Evolutionary conservation across 371 early-diverging fungal genomes (phyloP), one percentile per base, ranked within the genome.

Genomic region (Rhizomucor pusillus): DNA sequence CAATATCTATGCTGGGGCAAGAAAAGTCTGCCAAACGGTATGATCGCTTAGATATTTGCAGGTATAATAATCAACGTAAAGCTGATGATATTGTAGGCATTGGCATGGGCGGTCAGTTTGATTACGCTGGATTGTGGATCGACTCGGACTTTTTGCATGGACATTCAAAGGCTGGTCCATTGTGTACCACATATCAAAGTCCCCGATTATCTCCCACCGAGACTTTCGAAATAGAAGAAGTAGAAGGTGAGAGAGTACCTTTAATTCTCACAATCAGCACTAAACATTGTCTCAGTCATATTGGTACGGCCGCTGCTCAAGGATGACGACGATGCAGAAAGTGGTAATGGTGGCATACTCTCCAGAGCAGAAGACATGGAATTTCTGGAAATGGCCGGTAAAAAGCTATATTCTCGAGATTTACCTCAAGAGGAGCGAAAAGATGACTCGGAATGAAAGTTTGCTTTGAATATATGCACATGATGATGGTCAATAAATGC

Each of bases 331-430:
- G 62, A 62, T 24, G 52, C 50, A 29, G 52, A 59, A 16, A n/a
- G 20, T n/a, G 66, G 66, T 5, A 71, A 77, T 35, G 71, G 69
- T 46, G 88, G 89, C 16, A 81, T 84, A 1, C 65, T 93, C 44
- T 81, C 82, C 4, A 73, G 89, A 52, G 73, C 88, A 0, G 88
- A 89, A 19, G 88, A 90, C 6, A 84, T 85, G 49, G 90, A 90
- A 6, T 67, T 95, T 50, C 73, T 94, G 59, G 94, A 95, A 67
- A 89, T 95, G 92, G 89, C 91, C 3, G 70, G 90, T 78, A 84
- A 81, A 46, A 84, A 82, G 43, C 80, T 93, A 79, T 89, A 90
- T 57, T 88, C 90, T 11, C 87, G 86, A 54, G 80, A 85, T 43
- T 71, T 89, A 10, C 46, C 23, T 9, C 45, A 60, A 45, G 12